Percentiles rank a stretch among this genome's conserved stretches.
Evolutionary conservation across 495 filamentous ascomycete genomes (phyloP).

Genomic region (Trichoderma asperelloides): DNA sequence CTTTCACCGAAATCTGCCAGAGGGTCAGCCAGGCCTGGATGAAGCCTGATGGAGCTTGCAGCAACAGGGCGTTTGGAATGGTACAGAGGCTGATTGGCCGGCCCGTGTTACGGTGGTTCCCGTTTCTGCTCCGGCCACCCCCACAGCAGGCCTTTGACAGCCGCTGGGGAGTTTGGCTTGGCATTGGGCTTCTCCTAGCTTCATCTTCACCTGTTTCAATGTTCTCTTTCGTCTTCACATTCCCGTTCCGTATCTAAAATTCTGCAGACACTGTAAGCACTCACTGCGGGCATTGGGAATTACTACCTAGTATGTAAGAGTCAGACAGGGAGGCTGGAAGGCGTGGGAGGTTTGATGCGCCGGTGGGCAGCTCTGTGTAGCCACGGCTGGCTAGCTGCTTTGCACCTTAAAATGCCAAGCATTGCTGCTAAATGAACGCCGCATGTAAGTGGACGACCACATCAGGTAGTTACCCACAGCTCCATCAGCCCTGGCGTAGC

Average conservation of each 20-base stretch:
- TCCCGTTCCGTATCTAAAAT: not conserved
- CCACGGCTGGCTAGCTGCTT: not conserved
- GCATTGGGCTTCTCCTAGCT: not conserved
- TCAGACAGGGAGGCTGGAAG: not conserved
- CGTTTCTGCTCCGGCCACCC: not conserved
- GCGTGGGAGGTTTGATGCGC: not conserved
- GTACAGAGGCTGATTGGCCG: not conserved
- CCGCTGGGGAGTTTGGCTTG: not conserved
- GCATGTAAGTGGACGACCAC: not conserved
- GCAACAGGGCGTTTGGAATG: not conserved
- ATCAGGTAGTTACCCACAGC: not conserved
- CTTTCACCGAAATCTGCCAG: not conserved
- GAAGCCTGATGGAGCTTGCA: not conserved
- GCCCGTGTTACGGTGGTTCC: not conserved
- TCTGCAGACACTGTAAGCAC: not conserved
- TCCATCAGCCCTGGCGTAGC: not conserved
- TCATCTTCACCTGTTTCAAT: not conserved
- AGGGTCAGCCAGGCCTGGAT: not conserved
- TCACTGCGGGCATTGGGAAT: not conserved
- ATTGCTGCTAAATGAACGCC: not conserved
- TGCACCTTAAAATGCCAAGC: not conserved
- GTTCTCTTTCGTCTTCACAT: not conserved
- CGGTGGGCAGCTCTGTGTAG: not conserved
- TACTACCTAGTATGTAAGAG: no score
- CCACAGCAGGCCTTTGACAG: not conserved